Evolutionary conservation across 345 rosid genomes (phyloP).

Genomic region (Eucalyptus urophylla): DNA sequence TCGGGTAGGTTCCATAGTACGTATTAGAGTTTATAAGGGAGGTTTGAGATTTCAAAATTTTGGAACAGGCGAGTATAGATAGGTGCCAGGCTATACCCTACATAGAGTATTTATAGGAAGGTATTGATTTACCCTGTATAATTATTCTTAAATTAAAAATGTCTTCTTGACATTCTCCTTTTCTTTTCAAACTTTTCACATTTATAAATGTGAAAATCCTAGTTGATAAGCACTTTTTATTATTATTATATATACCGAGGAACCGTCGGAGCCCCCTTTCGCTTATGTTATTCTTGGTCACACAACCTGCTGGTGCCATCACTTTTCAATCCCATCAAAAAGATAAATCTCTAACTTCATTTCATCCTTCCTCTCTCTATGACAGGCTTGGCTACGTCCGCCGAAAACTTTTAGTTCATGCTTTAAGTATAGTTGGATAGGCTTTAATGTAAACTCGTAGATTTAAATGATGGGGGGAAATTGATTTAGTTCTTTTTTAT

Average conservation of each 20-base stretch:
- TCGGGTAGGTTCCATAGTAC: not conserved
- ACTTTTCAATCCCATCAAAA: not conserved
- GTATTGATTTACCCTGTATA: not conserved
- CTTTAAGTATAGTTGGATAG: not conserved
- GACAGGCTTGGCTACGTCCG: not conserved
- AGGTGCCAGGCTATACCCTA: not conserved
- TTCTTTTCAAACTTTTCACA: not conserved
- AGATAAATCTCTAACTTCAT: not conserved
- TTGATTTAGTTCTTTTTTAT: not conserved
- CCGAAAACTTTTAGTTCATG: not conserved
- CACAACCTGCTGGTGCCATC: not conserved
- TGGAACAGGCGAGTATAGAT: not conserved
- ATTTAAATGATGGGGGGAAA: not conserved
- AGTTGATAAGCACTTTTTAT: not conserved
- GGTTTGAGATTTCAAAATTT: not conserved
- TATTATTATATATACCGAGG: too few relatives aligned
- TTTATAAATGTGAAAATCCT: not conserved
- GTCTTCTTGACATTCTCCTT: not conserved
- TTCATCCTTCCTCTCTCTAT: not conserved
- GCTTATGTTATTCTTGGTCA: too few relatives aligned
- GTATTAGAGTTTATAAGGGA: not conserved
- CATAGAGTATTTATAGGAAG: not conserved
- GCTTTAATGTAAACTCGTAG: not conserved
- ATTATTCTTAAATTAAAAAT: not conserved
- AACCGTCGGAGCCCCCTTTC: too few relatives aligned